Base-by-base conservation (phyloP, 208 protist genomes). In the Wallacemonas sp. region DNA sequence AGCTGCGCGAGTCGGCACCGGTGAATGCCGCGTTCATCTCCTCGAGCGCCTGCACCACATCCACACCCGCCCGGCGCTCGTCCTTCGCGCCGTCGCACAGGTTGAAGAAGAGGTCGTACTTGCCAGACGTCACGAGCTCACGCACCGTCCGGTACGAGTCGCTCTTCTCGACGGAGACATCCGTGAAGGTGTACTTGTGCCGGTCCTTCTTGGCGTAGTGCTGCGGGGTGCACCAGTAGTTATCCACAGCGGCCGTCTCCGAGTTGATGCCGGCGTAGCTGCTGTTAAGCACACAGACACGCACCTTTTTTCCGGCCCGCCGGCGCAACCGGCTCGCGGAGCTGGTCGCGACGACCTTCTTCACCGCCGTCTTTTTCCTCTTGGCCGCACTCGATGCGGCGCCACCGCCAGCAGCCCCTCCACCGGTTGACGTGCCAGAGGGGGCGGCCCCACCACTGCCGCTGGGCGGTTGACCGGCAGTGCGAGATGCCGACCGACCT, bases 71-170 rank as follows among this genome's bases (percentile, higher is more conserved):
- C 0, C 90, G 75, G 58, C 91, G 84, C 57, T 95, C 90, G 64
- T 93, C 90, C 21, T 79, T 75, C 24, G 78, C 85, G 64, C 87
- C 90, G 59, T 95, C 90, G 69, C 90, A 95, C n/a, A 95, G 68
- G 66, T 93, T 93, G 77, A 93, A 93, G 61, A 93, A 95, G 13
- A 90, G 77, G 44, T 93, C 90, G 76, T 89, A 92, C 52, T 92
- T 91, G 37, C 81, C 76, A 32, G 85, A 92, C 8, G 71, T 87
- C 26, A 92, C 85, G 22, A 93, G 78, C 61, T 92, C 74, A 10
- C 89, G 82, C 22, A 95, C 73, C 10, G 68, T 73, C 52, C 78
- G 71, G 71, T 89, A 92, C 3, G 87, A 78, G 58, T 89, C 83
- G 32, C 66, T 76, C 77, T 95, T 95, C 50, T 83, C 70, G 54